Evolutionary conservation across 192 early-diverging fungal species (phyloP).

Genomic region (Funneliformis geosporum): DNA sequence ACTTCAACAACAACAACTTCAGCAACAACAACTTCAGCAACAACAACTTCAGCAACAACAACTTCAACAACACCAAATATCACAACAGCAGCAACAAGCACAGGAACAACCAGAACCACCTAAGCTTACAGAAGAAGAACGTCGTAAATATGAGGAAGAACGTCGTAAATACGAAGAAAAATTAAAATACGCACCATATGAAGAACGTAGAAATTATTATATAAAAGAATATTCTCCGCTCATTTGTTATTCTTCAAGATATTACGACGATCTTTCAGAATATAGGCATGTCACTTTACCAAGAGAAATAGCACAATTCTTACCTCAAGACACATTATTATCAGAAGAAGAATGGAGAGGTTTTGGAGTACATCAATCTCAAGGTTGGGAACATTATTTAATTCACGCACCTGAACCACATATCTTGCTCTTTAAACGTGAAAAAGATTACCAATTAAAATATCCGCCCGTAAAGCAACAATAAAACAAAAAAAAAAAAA

Average conservation of each 20-base stretch:
- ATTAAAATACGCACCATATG: background rate
- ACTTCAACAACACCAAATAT: too few relatives aligned
- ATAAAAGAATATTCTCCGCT: background rate
- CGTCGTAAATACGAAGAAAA: background rate
- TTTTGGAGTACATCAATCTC: conserved; percentile 49
- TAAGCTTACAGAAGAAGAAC: background rate
- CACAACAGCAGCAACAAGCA: too few relatives aligned
- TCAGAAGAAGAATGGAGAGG: conserved; percentile 50
- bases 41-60: too few relatives aligned
- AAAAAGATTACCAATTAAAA: conserved; percentile 49
- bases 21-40: background rate
- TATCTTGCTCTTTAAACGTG: conserved; percentile 51
- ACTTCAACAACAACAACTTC: background rate
- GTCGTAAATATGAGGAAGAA: background rate
- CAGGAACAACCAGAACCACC: background rate
- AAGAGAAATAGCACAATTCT: conserved; percentile 38
- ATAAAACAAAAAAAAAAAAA: background rate
- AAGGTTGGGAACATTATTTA: conserved; percentile 58
- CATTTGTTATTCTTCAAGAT: background rate
- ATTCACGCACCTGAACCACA: conserved; percentile 55
- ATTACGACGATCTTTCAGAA: conserved; percentile 2
- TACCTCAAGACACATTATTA: conserved; percentile 40
- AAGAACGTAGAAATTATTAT: background rate
- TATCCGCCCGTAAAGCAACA: conserved; percentile 14
- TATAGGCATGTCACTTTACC: conserved; percentile 52